Percentiles rank a stretch among this genome's conserved stretches.
Evolutionary conservation across 768 basidiomycete genomes (phyloP).

Genomic region (Boletellus sp.): DNA sequence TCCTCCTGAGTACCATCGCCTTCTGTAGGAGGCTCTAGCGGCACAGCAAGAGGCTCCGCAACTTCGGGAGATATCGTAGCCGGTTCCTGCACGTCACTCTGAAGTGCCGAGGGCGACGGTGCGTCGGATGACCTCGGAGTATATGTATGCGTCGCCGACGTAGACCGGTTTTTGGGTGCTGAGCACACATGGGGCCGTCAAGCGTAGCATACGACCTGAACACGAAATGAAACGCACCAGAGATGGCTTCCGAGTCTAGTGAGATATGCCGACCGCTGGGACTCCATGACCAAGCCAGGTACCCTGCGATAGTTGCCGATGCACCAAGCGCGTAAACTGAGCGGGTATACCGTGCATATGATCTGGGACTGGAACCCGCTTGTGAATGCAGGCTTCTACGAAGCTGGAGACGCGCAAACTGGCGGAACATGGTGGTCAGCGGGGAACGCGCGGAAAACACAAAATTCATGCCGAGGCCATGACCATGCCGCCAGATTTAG

Average conservation of each 20-base stretch:
- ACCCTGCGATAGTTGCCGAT: constrained; percentile 43
- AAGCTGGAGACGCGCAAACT: constrained; percentile 50
- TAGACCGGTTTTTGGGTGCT: constrained; percentile 19
- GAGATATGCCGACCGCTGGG: constrained; percentile 42
- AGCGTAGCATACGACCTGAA: neutral
- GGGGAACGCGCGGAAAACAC: constrained; percentile 1
- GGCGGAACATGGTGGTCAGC: constrained; percentile 46
- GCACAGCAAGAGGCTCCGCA: constrained; percentile 6
- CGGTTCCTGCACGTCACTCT: constrained; percentile 16
- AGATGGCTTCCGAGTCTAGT: constrained; percentile 40
- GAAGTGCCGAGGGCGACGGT: constrained; percentile 13
- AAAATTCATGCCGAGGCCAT: constrained; percentile 22
- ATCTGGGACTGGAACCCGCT: constrained; percentile 18
- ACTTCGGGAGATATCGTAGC: neutral
- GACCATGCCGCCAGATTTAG: constrained; percentile 12
- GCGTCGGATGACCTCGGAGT: constrained; percentile 17
- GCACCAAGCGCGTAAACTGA: constrained; percentile 39
- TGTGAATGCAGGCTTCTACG: constrained; percentile 52
- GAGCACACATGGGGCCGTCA: neutral
- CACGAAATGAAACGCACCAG: constrained; percentile 20
- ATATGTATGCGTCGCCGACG: constrained; percentile 1
- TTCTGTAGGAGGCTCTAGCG: constrained; percentile 11
- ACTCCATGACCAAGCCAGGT: constrained; percentile 47
- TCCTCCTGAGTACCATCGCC: constrained; percentile 27
- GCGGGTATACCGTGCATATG: constrained; percentile 25